A percentile compares a stretch with the other conserved stretches of the same genome.
These are phyloP conservation scores for Teunomyces cretensis DNA, from an alignment of 805 yeast species.

Conservation along the genomic window DNA sequence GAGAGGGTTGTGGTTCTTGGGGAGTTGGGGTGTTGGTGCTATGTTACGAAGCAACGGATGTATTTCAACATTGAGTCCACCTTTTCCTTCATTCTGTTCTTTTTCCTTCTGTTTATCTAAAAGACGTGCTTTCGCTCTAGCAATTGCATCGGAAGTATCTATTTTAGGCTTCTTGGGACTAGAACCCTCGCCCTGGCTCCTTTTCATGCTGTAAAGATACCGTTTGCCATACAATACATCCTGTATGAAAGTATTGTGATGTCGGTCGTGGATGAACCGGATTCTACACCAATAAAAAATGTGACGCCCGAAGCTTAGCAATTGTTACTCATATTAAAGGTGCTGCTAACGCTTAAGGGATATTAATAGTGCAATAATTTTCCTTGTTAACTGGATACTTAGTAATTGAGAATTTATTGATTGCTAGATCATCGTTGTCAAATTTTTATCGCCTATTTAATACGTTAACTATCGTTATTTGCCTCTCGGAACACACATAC, in stretches of 20 bases:
- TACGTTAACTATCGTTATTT: background rate
- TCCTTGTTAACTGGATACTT: background rate
- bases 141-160: conserved; percentile 7
- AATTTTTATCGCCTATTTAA: background rate
- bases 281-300: background rate
- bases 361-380: background rate
- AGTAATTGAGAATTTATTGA: background rate
- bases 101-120: conserved; percentile 5
- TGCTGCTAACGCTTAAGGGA: background rate
- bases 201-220: background rate
- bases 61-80: conserved; percentile 33
- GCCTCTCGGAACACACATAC: background rate
- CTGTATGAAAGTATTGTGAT: background rate
- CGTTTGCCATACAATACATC: too few relatives aligned
- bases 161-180: background rate
- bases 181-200: background rate
- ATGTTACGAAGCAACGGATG: conserved; percentile 39
- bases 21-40: conserved; percentile 23
- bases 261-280: conserved; percentile 1
- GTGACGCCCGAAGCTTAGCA: background rate
- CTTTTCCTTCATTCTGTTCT: conserved; percentile 3
- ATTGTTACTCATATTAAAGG: background rate
- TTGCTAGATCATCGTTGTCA: background rate
- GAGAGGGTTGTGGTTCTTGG: conserved; percentile 29
- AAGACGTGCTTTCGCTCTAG: conserved; percentile 10